Evolutionary conservation across 805 yeast species (phyloP), one percentile per base, ranked within the genome.

Genomic region (Jamesozyma hellenica): DNA sequence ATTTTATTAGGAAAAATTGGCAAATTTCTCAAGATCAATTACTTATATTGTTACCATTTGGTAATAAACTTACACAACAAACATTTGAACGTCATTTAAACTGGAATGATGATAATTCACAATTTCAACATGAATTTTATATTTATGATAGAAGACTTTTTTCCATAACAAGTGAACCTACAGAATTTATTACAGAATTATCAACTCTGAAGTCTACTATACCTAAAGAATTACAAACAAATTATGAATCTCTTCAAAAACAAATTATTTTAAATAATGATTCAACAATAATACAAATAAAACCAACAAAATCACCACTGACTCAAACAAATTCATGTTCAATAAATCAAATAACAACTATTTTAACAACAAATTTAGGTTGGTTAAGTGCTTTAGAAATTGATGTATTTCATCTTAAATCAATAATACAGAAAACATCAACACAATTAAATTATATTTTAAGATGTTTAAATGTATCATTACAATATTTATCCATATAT

Each of bases 101-200:
- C 21, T 13, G 16, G 44, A 23, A 41, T 46, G 34, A 40, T 17
- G 16, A 29, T 27, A 16, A 15, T 16, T 12, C 4, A 11, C 26
- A 30, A 30, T 3, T 31, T 11, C 31, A 19, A 12, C 32, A 19
- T 15, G 82, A 77, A 42, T 63, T 80, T 3, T 80, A 71, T 54
- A 76, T 74, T 1, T 81, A 69, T 57, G 86, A 82, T 55, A 73
- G 79, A 53, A 67, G 76, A 34, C 58, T 75, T 34, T 80, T 81
- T 46, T 60, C 69, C 4, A 45, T 50, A 11, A 58, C 55, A 2
- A 49, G 52, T 17, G 43, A 47, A 32, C 61, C 54, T 35, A 42
- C 15, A 15, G 18, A 29, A 9, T 17, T 25, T 10, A 10, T 13
- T 9, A 14, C 32, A n/a, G 10, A 14, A 29, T 16, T 13, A 19